Evolutionary conservation across 139 green algal species (phyloP).

Genomic region (Tetradesmus lagerheimii): DNA sequence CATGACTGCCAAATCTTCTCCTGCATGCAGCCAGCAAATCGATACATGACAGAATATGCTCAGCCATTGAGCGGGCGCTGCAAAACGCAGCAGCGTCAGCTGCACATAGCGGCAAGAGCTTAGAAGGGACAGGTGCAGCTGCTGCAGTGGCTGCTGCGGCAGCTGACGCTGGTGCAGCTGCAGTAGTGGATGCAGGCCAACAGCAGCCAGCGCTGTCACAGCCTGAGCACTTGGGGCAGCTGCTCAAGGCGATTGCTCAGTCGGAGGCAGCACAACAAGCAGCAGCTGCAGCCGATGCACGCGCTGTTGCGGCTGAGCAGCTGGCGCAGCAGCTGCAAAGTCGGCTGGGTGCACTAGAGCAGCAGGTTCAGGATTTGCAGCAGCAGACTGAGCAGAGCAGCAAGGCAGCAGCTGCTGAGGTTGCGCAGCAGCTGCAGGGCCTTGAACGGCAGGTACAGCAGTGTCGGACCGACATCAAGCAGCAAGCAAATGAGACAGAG

Average conservation of each 20-base stretch:
- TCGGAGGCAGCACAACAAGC: slow-evolving; percentile 21
- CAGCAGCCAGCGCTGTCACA: neutral
- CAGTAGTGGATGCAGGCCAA: neutral
- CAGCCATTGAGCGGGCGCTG: slow-evolving; percentile 13
- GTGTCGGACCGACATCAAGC: neutral
- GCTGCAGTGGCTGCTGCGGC: neutral
- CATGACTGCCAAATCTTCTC: neutral
- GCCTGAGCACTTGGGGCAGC: neutral
- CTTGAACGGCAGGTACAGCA: neutral
- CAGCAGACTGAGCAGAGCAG: slow-evolving; percentile 15
- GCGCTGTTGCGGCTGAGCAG: slow-evolving; percentile 4
- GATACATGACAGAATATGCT: slow-evolving; percentile 8
- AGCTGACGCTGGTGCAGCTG: neutral
- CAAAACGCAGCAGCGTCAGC: neutral
- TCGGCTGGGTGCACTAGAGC: neutral
- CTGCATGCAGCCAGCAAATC: neutral
- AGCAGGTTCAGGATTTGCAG: neutral
- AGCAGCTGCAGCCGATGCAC: neutral
- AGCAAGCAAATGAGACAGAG: neutral
- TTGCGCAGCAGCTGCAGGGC: neutral
- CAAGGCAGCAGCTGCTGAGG: neutral
- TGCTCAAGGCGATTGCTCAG: neutral
- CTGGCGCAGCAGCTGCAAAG: neutral
- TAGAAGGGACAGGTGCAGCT: neutral
- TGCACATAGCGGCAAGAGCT: neutral